These are phyloP conservation scores for Candida ovalis DNA, from an alignment of 805 yeast genomes.

Conservation along the genomic window DNA sequence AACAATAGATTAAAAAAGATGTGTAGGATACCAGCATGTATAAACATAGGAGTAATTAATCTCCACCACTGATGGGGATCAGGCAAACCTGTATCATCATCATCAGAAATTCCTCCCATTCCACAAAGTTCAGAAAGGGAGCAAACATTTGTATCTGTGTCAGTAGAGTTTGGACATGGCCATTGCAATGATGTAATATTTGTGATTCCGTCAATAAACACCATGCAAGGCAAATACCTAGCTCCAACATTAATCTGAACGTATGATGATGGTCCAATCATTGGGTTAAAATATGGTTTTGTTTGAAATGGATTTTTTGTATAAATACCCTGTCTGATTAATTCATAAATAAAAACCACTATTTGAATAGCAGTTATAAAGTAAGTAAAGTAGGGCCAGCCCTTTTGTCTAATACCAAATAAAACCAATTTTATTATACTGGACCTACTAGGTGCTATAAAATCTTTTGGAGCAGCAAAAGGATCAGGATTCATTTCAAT, in stretches of 20 bases:
- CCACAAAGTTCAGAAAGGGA: conserved; percentile 58
- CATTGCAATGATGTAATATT: conserved; percentile 40
- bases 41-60: conserved; percentile 61
- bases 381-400: conserved; percentile 29
- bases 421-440: conserved; percentile 1
- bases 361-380: conserved; percentile 44
- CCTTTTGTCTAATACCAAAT: conserved; percentile 15
- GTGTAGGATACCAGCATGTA: conserved; percentile 73
- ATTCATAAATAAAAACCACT: conserved; percentile 58
- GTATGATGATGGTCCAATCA: conserved; percentile 73
- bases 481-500: neutral
- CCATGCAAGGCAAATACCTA: conserved; percentile 70
- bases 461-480: neutral
- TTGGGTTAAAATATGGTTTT: conserved; percentile 70
- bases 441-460: neutral
- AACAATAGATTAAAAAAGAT: conserved; percentile 58
- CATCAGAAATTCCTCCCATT: conserved; percentile 41
- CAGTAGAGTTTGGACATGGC: conserved; percentile 71
- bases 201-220: conserved; percentile 45
- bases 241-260: conserved; percentile 68
- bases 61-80: conserved; percentile 68
- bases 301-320: conserved; percentile 68
- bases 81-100: conserved; percentile 25
- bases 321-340: conserved; percentile 49
- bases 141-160: conserved; percentile 52